Conservation (phyloP, 495 filamentous ascomycete species). For the Trichoderma erinaceum region DNA sequence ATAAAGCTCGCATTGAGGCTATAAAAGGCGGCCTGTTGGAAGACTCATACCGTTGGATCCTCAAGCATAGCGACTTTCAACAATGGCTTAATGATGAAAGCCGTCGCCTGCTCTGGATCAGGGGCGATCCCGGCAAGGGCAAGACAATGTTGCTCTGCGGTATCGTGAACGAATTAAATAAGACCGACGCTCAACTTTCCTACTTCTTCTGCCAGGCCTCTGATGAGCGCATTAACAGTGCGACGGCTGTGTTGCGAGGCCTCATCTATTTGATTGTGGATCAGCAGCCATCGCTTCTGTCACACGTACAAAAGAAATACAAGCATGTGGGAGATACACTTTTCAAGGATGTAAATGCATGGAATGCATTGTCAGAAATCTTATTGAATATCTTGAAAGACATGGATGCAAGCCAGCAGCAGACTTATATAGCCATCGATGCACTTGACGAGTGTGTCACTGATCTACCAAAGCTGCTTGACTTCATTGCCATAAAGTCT, state of each 20-base stretch:
- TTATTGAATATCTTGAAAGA: conserved; percentile 32
- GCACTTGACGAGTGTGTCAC: conserved; percentile 44
- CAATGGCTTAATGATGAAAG: conserved; percentile 27
- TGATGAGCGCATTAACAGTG: conserved; percentile 28
- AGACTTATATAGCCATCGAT: conserved; percentile 37
- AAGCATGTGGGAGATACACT: conserved; percentile 22
- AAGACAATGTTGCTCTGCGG: conserved; percentile 47
- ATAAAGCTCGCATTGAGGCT: conserved; percentile 35
- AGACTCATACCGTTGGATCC: conserved; percentile 40
- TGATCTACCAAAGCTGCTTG: conserved; percentile 28
- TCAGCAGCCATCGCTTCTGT: background rate
- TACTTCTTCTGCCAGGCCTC: conserved; percentile 47
- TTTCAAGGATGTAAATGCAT: conserved; percentile 30
- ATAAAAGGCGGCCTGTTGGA: conserved; percentile 37
- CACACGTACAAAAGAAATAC: conserved; percentile 26
- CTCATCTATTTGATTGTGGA: conserved; percentile 15
- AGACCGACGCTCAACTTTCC: conserved; percentile 21
- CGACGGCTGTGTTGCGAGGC: conserved; percentile 30
- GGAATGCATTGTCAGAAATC: conserved; percentile 25
- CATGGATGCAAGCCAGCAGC: conserved; percentile 15
- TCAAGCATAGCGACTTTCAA: conserved; percentile 33
- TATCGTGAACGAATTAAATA: conserved; percentile 19
- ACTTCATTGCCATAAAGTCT: conserved; percentile 26
- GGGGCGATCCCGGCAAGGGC: conserved; percentile 41
- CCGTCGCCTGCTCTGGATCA: conserved; percentile 40